Base-by-base conservation (phyloP, 2,329 filamentous ascomycete genomes). In the Tolypocladium ophioglossoides region DNA sequence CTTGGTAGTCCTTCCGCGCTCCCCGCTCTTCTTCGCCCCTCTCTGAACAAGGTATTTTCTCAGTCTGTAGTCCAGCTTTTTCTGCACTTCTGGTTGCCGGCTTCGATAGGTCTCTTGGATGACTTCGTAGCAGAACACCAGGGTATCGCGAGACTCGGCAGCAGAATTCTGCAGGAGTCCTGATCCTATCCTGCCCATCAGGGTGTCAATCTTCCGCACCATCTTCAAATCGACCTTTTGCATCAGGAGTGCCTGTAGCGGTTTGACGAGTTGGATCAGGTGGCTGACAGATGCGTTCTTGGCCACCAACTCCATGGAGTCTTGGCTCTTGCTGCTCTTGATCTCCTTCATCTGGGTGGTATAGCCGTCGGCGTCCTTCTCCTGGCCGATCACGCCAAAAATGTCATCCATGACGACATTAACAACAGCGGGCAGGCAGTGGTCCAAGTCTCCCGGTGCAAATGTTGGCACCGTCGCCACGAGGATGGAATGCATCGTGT, bases 291-390 rank as follows among this genome's bases (percentile, higher is more conserved):
- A 92, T 2, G 89, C 85, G 50, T 85, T 91, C 64, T 86, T 89
- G 30, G 94, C 87, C 59, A 97, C 78, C 18, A 97, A 77, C 68
- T 97, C 92, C 85, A 97, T 95, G 0, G 94, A 95, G 66, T 99
- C 95, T 64, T 91, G 95, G 66, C 91, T 96, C 76, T 97, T 99
- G 76, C 89, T 96, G 70, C 89, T 94, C 75, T 96, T 97, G 54
- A 99, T 86, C 72, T 99, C 94, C 70, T 95, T 96, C 86, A 95
- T 96, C 70, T 92, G 88, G 67, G 85, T 96, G 54, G 87, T 86
- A 68, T 99, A 99, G 52, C 91, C 94, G 62, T 96, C 91, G 0
- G 92, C 92, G 63, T 99, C 94, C 70, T 99, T 99, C 66, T 99
- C 92, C 71, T 96, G 88, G 2, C 94, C 94, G 37, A 87, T 87